phyloP scores from a whole-genome alignment of 78 protist species.

The Dictyostelium capitatum region DNA sequence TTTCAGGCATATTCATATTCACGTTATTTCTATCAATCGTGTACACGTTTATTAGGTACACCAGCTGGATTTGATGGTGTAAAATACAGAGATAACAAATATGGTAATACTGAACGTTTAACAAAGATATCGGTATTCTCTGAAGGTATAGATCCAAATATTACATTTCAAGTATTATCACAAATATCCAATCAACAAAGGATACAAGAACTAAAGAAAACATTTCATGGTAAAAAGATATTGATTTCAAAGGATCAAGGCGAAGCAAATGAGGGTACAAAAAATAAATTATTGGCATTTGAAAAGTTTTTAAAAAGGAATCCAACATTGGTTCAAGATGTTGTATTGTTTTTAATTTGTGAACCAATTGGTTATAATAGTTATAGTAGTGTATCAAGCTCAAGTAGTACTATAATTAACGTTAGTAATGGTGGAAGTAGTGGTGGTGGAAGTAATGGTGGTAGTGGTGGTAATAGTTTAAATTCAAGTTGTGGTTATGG shows the following conservation, averaged over 20 bases:
- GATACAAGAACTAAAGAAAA: constrained; percentile 17
- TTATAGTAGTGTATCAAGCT: neutral
- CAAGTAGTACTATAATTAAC: neutral
- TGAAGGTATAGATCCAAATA: constrained; percentile 71
- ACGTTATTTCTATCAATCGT: constrained; percentile 63
- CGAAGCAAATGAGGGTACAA: constrained; percentile 61
- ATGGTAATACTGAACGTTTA: neutral
- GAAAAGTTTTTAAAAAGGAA: constrained; percentile 42
- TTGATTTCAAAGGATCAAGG: constrained; percentile 57
- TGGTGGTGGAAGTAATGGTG: neutral
- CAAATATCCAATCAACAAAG: neutral
- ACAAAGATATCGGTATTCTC: constrained; percentile 54
- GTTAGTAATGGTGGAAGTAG: neutral
- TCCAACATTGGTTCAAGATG: constrained; percentile 45
- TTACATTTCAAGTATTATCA: neutral
- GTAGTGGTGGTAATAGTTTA: neutral
- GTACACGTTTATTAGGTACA: constrained; percentile 72
- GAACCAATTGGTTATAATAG: constrained; percentile 23
- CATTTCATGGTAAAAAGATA: constrained; percentile 42
- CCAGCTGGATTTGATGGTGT: constrained; percentile 59
- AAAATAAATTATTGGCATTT: constrained; percentile 60
- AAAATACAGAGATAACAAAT: constrained; percentile 13
- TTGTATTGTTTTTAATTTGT: constrained; percentile 56
- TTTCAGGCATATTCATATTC: constrained; percentile 71
- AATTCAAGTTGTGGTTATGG: neutral